Conservation (phyloP, 495 filamentous ascomycete genomes). For the Penicillium fimorum region DNA sequence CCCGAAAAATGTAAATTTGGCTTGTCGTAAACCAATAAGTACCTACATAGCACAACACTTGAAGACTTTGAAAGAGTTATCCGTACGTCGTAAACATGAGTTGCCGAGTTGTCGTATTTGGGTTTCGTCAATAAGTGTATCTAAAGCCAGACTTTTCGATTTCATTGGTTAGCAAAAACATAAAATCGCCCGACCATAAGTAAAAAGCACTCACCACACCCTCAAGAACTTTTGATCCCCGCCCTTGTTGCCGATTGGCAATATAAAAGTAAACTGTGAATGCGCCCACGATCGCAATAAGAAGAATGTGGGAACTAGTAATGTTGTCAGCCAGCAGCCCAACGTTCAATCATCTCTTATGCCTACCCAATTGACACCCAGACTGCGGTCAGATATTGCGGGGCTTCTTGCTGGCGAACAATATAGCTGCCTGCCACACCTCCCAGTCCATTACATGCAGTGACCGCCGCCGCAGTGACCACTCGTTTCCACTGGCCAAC, state of each 20-base stretch:
- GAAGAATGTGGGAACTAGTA: slow-evolving; percentile 59
- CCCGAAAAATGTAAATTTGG: neutral
- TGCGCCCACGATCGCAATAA: slow-evolving; percentile 57
- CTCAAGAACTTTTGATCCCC: slow-evolving; percentile 52
- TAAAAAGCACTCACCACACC: slow-evolving; percentile 39
- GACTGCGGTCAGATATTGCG: slow-evolving; percentile 25
- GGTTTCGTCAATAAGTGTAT: slow-evolving; percentile 47
- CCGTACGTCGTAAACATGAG: neutral
- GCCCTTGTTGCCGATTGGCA: slow-evolving; percentile 53
- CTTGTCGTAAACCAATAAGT: neutral
- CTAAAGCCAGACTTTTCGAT: slow-evolving; percentile 39
- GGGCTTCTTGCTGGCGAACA: slow-evolving; percentile 64
- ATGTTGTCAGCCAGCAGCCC: slow-evolving; percentile 24
- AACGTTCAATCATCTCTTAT: neutral
- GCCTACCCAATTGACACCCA: slow-evolving; percentile 14
- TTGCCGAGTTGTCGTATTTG: neutral
- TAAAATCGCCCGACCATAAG: neutral
- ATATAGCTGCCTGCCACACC: slow-evolving; percentile 78
- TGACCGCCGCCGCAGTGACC: slow-evolving; percentile 65
- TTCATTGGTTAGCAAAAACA: slow-evolving; percentile 5
- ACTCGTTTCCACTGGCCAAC: slow-evolving; percentile 75
- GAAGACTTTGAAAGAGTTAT: neutral
- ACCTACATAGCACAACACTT: neutral
- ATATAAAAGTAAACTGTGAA: slow-evolving; percentile 64
- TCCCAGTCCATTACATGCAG: slow-evolving; percentile 70